Base-by-base conservation (phyloP, 495 filamentous ascomycete genomes). In the Poronia punctata region DNA sequence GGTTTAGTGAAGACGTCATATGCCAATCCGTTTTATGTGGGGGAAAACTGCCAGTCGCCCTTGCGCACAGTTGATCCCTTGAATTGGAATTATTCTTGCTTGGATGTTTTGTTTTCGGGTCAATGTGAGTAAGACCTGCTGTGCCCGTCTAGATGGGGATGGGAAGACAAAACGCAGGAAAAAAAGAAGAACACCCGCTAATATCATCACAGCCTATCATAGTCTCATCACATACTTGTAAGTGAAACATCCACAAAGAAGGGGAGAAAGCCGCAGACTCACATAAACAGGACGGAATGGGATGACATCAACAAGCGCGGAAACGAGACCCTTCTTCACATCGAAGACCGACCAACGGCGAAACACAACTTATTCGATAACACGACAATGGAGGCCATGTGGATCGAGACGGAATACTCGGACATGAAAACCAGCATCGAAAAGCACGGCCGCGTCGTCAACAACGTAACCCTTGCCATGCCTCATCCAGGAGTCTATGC, bases 401-500 rank as follows among this genome's bases (percentile, higher is more conserved):
- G 81, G 81, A 75, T 85, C 34, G 59, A 69, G 38, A 53, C 48
- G 8, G 62, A 74, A 9, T 48, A 57, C 6, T 53, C 57, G 17
- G 56, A 81, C 40, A 66, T 76, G 21, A 63, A 59, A 1, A 54
- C 57, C 4, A 54, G 60, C 2, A 83, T 74, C 9, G 36, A 57
- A 2, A 43, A 59, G 20, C 55, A 73, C 46, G 40, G 48, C 0
- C 65, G 82, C 24, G 61, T 81, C 29, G 55, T 87, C 43, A 79
- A 84, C 57, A 88, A 87, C 49, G 73, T 87, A 27, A 84, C 80
- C 0, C 71, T 86, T 47, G 79, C 81, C 2, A 79, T 87, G 68
- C 84, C 84, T 0, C 83, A 88, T 41, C 67, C 75, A 2, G 80
- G 80, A 1, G 62, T 89, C 4, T 72, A 80, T 18, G 57, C 57